Evolutionary conservation across 192 early-diverging fungal genomes (phyloP).

Genomic region (Anaeromyces robustus): DNA sequence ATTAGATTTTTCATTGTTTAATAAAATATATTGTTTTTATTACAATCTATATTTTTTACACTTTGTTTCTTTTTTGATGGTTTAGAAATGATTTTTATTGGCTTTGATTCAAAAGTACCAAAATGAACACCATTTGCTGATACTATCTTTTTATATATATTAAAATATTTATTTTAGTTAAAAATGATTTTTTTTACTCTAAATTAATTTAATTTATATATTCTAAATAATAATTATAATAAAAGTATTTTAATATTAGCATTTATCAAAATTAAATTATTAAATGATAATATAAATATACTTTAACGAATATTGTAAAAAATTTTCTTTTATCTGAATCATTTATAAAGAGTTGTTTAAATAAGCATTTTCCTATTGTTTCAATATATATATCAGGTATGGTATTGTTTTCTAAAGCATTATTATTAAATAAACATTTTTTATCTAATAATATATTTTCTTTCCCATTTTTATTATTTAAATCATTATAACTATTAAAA

Average conservation of each 20-base stretch:
- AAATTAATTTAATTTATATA: too few relatives aligned
- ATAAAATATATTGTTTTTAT: neutral
- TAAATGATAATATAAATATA: too few relatives aligned
- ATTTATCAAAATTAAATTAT: too few relatives aligned
- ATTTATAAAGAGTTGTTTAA: neutral
- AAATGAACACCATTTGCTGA: neutral
- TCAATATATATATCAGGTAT: neutral
- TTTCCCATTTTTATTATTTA: too few relatives aligned
- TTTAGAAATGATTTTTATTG: constrained; percentile 83
- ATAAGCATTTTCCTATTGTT: neutral
- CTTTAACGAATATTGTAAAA: neutral
- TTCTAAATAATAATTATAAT: too few relatives aligned
- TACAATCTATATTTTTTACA: constrained; percentile 59
- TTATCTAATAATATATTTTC: too few relatives aligned
- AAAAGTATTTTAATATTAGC: too few relatives aligned
- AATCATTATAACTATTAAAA: neutral
- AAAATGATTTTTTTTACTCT: too few relatives aligned
- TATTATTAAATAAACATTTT: too few relatives aligned
- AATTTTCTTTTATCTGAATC: neutral
- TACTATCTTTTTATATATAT: neutral
- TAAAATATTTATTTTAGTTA: too few relatives aligned
- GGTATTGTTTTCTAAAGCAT: too few relatives aligned
- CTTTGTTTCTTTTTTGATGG: constrained; percentile 80
- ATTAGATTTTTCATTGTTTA: too few relatives aligned
- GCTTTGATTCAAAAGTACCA: constrained; percentile 45